Evolutionary conservation across 805 yeast species (phyloP).

Genomic region (Cyberlindnera xylosilytica): DNA sequence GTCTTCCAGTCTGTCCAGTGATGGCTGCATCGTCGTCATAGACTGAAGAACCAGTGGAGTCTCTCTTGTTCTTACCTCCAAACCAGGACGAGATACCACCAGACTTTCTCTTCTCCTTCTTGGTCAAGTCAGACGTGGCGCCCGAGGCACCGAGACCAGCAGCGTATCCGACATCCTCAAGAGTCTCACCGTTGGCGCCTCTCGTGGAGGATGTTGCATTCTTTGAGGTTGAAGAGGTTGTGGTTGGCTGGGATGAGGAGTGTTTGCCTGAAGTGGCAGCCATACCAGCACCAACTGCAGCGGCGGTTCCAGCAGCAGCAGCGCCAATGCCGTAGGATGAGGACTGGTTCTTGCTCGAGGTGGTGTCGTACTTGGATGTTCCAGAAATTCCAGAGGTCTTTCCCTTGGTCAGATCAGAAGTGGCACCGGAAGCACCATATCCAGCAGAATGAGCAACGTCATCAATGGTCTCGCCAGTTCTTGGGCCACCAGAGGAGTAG

Average conservation of each 20-base stretch:
- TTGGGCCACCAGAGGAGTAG: conserved; percentile 2
- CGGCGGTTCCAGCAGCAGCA: background rate
- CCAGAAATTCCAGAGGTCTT: background rate
- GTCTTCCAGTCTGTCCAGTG: background rate
- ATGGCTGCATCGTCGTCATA: background rate
- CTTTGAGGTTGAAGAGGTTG: background rate
- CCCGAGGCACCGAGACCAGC: conserved; percentile 17
- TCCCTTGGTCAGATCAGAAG: conserved; percentile 7
- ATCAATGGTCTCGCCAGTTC: conserved; percentile 7
- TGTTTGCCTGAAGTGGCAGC: background rate
- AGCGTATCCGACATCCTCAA: conserved; percentile 9
- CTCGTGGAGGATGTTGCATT: too few relatives aligned
- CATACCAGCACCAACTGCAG: conserved; percentile 2
- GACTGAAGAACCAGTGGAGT: background rate
- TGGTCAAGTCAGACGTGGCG: conserved; percentile 5
- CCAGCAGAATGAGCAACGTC: conserved; percentile 15
- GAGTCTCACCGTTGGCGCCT: conserved; percentile 2
- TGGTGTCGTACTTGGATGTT: conserved; percentile 3
- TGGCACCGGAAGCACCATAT: conserved; percentile 16
- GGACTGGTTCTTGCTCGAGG: background rate
- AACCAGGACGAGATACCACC: conserved; percentile 1
- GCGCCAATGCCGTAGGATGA: background rate
- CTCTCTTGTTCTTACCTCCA: conserved; percentile 7
- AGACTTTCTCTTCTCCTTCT: background rate
- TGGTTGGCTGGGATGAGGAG: too few relatives aligned